phyloP scores from a whole-genome alignment of 2,329 filamentous ascomycete species.

The Ophiosphaerella korrae region DNA sequence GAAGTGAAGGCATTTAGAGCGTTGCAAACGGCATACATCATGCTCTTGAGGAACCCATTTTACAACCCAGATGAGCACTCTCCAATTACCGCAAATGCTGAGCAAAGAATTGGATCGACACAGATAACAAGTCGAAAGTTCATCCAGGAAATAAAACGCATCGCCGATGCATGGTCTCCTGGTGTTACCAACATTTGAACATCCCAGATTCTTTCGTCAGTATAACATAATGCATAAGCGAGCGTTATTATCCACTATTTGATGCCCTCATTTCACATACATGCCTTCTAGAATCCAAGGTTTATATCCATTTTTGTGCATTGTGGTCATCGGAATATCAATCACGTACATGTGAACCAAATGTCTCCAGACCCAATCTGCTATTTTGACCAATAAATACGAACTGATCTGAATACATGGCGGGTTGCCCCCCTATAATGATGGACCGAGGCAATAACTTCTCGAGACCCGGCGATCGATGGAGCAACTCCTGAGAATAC shows the following conservation, averaged over 20 bases:
- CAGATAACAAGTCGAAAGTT: slow-evolving; percentile 85
- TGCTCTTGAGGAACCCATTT: slow-evolving; percentile 90
- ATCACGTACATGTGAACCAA: too few species aligned
- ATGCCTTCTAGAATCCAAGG: neutral
- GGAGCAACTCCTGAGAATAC: slow-evolving; percentile 11
- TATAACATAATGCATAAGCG: slow-evolving; percentile 32
- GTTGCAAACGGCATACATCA: slow-evolving; percentile 90
- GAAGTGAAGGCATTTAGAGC: slow-evolving; percentile 75
- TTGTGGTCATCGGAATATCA: neutral
- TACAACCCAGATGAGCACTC: slow-evolving; percentile 86
- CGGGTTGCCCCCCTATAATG: neutral
- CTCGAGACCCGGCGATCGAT: neutral
- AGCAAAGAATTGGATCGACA: slow-evolving; percentile 54
- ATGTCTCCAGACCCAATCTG: too few species aligned
- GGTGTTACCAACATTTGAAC: slow-evolving; percentile 66
- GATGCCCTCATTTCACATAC: neutral
- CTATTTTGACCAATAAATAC: too few species aligned
- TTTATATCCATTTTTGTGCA: neutral
- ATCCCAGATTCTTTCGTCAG: slow-evolving; percentile 5
- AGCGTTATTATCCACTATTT: slow-evolving; percentile 22
- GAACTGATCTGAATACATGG: too few species aligned
- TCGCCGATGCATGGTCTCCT: slow-evolving; percentile 84
- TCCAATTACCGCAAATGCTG: slow-evolving; percentile 58
- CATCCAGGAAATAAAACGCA: slow-evolving; percentile 78
- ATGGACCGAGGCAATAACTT: neutral